Base-by-base conservation (phyloP, 192 early-diverging fungal genomes). In the Backusella luteola region DNA sequence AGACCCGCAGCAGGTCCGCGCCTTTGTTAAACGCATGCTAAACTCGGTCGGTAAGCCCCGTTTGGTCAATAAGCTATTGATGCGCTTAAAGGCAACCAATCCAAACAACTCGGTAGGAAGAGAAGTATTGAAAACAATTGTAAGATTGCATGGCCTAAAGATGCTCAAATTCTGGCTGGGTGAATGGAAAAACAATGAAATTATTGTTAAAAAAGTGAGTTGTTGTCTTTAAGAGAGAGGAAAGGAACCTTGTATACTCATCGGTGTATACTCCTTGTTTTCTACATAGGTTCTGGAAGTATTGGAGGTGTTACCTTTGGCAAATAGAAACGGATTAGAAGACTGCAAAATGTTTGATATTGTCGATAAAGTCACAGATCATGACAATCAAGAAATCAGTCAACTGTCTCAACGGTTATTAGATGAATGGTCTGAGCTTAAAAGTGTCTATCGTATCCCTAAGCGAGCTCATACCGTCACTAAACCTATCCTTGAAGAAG, bases 131-230 rank as follows among this genome's bases (percentile, higher is more conserved):
- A 83, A 87, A 71, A 82, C 85, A 44, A 91, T 93, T 77, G 82
- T 93, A 32, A 81, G 86, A 34, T 79, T 91, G 34, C 91, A 90
- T 73, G 94, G 94, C 6, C 81, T 94, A 14, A 85, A 86, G 4
- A 90, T 97, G 63, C 81, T 96, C 44, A 95, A 94, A 77, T 85
- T 84, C 46, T 91, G 92, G 92, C 77, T 95, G 35, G 81, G 83
- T 56, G 88, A 90, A 76, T 91, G 91, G 78, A 86, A 85, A 52
- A 80, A 85, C 53, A 71, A 71, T 46, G 70, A 71, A 29, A 49
- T 41, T 2, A 49, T 71, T 34, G 70, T 49, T 46, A 41, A 44
- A 71, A 71, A 69, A 21, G 68, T 91, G 71, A 69, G 15, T 8
- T 29, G 0, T 26, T 23, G 7, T 23, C 2, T 53, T 26, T 11